These are phyloP conservation scores for Wickerhamomyces bovis DNA, from an alignment of 805 yeast species.

Conservation along the genomic window DNA sequence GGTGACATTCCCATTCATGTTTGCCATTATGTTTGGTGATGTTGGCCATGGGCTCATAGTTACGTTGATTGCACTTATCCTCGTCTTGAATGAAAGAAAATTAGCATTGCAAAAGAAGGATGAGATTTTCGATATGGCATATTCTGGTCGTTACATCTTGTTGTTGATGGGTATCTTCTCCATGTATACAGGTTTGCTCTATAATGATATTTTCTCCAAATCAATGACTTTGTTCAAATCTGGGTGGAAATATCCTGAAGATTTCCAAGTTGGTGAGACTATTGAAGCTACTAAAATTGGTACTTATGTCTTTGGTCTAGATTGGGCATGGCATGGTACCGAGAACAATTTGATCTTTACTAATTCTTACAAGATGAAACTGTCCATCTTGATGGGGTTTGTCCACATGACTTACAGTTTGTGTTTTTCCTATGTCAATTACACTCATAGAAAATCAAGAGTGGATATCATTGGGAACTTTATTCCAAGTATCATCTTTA, in stretches of 20 bases:
- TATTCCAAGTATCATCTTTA: constrained; percentile 86
- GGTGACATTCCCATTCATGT: constrained; percentile 96
- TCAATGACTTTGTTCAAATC: constrained; percentile 80
- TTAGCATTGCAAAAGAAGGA: constrained; percentile 70
- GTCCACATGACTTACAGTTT: constrained; percentile 90
- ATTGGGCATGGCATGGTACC: constrained; percentile 95
- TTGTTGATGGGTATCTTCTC: constrained; percentile 92
- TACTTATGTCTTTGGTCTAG: constrained; percentile 80
- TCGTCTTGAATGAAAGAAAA: constrained; percentile 70
- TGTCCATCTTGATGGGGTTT: constrained; percentile 92
- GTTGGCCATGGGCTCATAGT: constrained; percentile 90
- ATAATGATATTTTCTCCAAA: constrained; percentile 89
- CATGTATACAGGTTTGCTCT: constrained; percentile 89
- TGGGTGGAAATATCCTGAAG: constrained; percentile 92
- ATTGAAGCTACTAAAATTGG: constrained; percentile 63
- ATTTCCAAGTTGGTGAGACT: constrained; percentile 53
- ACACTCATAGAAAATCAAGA: constrained; percentile 55
- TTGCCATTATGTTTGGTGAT: constrained; percentile 99
- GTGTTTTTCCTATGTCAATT: constrained; percentile 78
- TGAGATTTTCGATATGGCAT: constrained; percentile 97
- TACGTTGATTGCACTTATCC: constrained; percentile 60
- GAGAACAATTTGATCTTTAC: constrained; percentile 87
- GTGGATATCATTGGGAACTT: constrained; percentile 91
- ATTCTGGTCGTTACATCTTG: constrained; percentile 83
- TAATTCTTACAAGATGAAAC: constrained; percentile 95